These are phyloP conservation scores for Astragalus membranaceus DNA, from an alignment of 306 rosid genomes.

Conservation along the genomic window DNA sequence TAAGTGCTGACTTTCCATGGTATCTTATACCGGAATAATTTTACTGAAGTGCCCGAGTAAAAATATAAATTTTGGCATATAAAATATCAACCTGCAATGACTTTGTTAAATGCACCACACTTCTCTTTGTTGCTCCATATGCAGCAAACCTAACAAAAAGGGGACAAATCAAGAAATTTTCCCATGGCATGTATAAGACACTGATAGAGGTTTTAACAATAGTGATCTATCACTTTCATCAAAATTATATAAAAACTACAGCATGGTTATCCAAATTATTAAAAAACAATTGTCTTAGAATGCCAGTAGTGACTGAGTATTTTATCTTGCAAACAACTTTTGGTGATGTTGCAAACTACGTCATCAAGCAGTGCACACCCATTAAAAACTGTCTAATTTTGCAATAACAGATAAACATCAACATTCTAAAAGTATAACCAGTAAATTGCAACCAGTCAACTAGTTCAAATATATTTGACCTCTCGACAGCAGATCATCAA, in stretches of 20 bases:
- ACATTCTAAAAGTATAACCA: not conserved
- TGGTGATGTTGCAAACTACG: not conserved
- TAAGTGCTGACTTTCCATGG: no score
- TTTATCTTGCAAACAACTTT: not conserved
- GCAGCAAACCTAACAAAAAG: no score
- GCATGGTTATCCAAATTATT: no score
- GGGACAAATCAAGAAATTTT: no score
- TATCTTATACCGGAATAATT: no score
- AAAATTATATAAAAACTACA: no score
- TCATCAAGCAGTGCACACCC: not conserved
- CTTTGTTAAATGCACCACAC: conserved; percentile 93
- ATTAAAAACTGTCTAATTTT: not conserved
- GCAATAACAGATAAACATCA: not conserved
- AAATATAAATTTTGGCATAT: not conserved
- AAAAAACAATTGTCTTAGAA: no score
- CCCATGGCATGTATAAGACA: no score
- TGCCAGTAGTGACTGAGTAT: no score
- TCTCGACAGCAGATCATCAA: conserved; percentile 97
- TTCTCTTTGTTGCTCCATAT: conserved; percentile 98
- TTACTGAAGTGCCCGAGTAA: not conserved
- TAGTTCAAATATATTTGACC: conserved; percentile 44
- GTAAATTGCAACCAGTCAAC: not conserved
- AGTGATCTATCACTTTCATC: no score
- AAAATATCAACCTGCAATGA: conserved; percentile 68
- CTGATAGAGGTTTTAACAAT: no score